These are phyloP conservation scores for Vitis amurensis DNA, from an alignment of 164 flowering plant species.

Conservation along the genomic window DNA sequence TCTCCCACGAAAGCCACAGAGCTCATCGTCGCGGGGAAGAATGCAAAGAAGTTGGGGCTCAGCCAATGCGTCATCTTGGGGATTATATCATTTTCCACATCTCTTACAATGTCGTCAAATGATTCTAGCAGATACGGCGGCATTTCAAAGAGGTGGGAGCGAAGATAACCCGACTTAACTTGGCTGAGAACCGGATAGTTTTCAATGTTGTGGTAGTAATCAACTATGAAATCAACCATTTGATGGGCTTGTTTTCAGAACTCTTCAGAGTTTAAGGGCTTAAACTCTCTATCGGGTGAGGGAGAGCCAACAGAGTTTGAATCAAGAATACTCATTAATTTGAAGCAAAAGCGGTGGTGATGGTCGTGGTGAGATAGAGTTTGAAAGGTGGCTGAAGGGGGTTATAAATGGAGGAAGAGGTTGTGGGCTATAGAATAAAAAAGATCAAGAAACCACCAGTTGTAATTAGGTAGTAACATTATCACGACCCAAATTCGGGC, in stretches of 20 bases:
- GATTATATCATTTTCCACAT: conserved; percentile 31
- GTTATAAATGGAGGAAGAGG: too few relatives aligned
- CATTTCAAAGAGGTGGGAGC: conserved; percentile 20
- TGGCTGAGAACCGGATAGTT: conserved; percentile 48
- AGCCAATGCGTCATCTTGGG: conserved; percentile 69
- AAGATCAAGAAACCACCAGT: too few relatives aligned
- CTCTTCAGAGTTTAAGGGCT: conserved; percentile 45
- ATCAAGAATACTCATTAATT: background rate
- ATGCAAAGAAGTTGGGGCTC: conserved; percentile 69
- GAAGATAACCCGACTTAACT: conserved; percentile 50
- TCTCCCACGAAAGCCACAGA: conserved; percentile 58
- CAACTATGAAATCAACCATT: conserved; percentile 57
- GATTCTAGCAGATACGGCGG: conserved; percentile 46
- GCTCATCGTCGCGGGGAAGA: conserved; percentile 55
- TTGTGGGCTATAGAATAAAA: too few relatives aligned
- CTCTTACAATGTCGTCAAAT: conserved; percentile 36
- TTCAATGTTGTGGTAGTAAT: conserved; percentile 52
- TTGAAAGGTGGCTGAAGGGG: too few relatives aligned
- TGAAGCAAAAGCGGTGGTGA: too few relatives aligned
- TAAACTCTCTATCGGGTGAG: too few relatives aligned
- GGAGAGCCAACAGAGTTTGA: conserved; percentile 15
- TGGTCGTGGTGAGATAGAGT: too few relatives aligned
- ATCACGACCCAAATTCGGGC: too few relatives aligned
- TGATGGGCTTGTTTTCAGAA: conserved; percentile 48
- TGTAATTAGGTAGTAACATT: too few relatives aligned